Base-by-base conservation (phyloP, 192 early-diverging fungal genomes). In the Coemansia sp. region DNA sequence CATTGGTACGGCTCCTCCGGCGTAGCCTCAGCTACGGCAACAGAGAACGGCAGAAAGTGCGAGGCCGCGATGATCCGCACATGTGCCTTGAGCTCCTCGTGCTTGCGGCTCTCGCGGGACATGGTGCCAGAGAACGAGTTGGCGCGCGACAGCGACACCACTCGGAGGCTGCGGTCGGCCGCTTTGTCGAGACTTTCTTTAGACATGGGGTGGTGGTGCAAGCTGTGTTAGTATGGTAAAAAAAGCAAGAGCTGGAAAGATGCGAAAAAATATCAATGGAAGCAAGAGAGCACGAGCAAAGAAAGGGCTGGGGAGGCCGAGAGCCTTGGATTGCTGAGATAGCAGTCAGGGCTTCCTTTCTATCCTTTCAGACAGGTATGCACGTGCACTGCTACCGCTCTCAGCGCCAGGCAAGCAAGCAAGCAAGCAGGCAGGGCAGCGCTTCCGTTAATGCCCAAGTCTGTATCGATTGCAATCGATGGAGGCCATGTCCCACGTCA, bases 1-100 rank as follows among this genome's bases (percentile, higher is more conserved):
- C 89, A 90, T 35, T 82, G 62, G 62, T 74, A 78, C 5, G 71
- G 73, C 71, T 82, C 80, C 16, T 24, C 34, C 3, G 79, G 74
- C 9, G 74, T 76, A 28, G 69, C 60, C 51, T 72, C 69, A n/a
- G 66, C 66, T 10, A 84, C 70, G 10, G 65, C 35, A 5, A 79
- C 74, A 24, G 65, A 14, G 66, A 79, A 72, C 40, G 83, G 83
- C 57, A 84, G 48, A 58, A 78, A 84, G 76, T 84, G 83, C 11
- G 75, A 78, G 23, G 67, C 83, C 1, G 78, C 72, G 51, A 84
- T 73, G 55, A 84, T 74, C 62, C 78, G 72, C 59, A 59, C 62
- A 34, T 53, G 71, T 28, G 70, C 61, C 37, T 64, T 66, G 38
- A 73, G 62, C 64, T 76, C 53, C 24, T 70, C 64, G 53, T 45